Evolutionary conservation across 257 asterid species (phyloP).

Genomic region (Solanum medicagineum): DNA sequence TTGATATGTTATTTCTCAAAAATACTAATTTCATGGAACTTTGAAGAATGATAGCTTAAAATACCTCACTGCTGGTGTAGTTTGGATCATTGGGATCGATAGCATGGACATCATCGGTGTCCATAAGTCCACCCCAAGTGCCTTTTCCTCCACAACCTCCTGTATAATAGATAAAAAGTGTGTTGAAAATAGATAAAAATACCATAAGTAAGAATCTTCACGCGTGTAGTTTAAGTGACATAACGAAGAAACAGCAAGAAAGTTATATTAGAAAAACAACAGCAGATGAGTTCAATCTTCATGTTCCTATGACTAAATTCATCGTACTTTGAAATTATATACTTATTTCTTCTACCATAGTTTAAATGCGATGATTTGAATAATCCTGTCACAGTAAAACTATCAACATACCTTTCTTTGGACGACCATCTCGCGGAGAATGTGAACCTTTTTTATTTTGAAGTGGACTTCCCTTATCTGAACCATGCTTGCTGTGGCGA

Average conservation of each 20-base stretch:
- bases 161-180: neutral
- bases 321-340: neutral
- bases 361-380: neutral
- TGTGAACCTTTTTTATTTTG: constrained; percentile 36
- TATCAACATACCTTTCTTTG: constrained; percentile 58
- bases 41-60: neutral
- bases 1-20: neutral
- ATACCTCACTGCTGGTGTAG: constrained; percentile 55
- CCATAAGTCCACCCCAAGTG: constrained; percentile 74
- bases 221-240: neutral
- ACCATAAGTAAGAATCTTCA: neutral
- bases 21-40: neutral
- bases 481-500: constrained; percentile 12
- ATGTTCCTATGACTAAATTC: neutral
- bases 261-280: no score
- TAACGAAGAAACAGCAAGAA: neutral
- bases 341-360: neutral
- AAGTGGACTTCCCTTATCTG: constrained; percentile 39
- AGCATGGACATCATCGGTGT: constrained; percentile 22
- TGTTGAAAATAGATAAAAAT: neutral
- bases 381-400: neutral
- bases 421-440: constrained; percentile 47
- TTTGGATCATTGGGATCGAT: constrained; percentile 63
- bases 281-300: neutral
- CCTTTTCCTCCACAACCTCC: constrained; percentile 93